A percentile compares a stretch with the other conserved stretches of the same genome.
phyloP scores from a whole-genome alignment of 2,329 filamentous ascomycete species.

The Incumbomyces lentus region DNA sequence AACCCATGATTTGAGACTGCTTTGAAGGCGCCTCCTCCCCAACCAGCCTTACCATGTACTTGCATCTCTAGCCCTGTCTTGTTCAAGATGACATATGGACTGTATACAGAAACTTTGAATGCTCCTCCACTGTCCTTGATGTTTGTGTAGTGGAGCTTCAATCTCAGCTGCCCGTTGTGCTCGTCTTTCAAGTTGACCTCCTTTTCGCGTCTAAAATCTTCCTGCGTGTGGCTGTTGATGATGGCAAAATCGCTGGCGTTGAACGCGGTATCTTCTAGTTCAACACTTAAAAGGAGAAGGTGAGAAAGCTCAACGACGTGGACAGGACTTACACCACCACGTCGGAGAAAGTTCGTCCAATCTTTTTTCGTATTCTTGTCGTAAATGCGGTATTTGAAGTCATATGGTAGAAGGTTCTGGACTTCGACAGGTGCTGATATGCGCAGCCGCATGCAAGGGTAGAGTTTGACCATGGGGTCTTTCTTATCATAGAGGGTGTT shows the following conservation, averaged over 20 bases:
- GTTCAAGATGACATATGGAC: slow-evolving; percentile 89
- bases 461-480: slow-evolving; percentile 71
- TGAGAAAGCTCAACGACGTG: slow-evolving; percentile 96
- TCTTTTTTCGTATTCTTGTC: slow-evolving; percentile 98
- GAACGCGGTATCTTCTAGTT: slow-evolving; percentile 93
- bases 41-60: slow-evolving; percentile 77
- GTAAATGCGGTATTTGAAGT: slow-evolving; percentile 99
- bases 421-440: slow-evolving; percentile 87
- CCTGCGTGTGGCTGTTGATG: slow-evolving; percentile 78
- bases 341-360: slow-evolving; percentile 96
- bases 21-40: slow-evolving; percentile 59
- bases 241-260: slow-evolving; percentile 94
- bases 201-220: slow-evolving; percentile 80
- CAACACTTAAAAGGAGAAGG: slow-evolving; percentile 79
- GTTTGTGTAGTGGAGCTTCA: slow-evolving; percentile 82
- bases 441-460: slow-evolving; percentile 89
- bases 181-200: slow-evolving; percentile 74
- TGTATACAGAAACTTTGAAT: slow-evolving; percentile 91
- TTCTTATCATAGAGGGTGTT: slow-evolving; percentile 75
- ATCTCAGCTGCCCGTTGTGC: slow-evolving; percentile 63
- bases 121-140: slow-evolving; percentile 88
- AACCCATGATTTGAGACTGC: slow-evolving; percentile 73
- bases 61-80: slow-evolving; percentile 85
- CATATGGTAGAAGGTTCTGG: slow-evolving; percentile 88
- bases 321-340: slow-evolving; percentile 91